Percentiles rank a stretch among this genome's conserved stretches.
Evolutionary conservation across 1,284 basidiomycete species (phyloP).

Genomic region (Sanghuangporus sanghuang): DNA sequence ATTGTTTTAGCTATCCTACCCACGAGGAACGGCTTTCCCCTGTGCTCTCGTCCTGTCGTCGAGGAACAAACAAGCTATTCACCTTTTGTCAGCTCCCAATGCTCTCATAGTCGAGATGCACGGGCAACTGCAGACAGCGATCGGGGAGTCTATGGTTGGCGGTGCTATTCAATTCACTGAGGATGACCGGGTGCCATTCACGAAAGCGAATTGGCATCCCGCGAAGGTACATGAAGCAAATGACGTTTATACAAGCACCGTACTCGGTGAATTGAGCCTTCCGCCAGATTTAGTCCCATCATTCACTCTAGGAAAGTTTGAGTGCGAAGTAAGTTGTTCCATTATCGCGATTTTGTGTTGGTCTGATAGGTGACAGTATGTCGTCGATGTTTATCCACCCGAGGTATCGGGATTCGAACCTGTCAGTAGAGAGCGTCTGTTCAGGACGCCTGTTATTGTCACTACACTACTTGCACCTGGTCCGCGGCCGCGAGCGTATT

Average conservation of each 20-base stretch:
- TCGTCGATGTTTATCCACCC: slow-evolving; percentile 7
- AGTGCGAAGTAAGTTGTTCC: not conserved
- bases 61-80: slow-evolving; percentile 4
- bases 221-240: not conserved
- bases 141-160: not conserved
- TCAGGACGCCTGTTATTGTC: not conserved
- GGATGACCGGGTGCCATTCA: not conserved
- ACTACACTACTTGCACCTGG: not conserved
- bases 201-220: not conserved
- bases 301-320: slow-evolving; percentile 6
- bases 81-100: slow-evolving; percentile 5
- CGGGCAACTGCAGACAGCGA: slow-evolving; percentile 1
- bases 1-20: slow-evolving; percentile 1
- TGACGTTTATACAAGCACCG: not conserved
- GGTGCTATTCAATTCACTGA: slow-evolving; percentile 1
- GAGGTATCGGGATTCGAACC: slow-evolving; percentile 6
- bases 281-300: slow-evolving; percentile 5
- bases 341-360: not conserved
- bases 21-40: slow-evolving; percentile 5
- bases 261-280: slow-evolving; percentile 6
- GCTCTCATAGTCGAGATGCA: slow-evolving; percentile 2
- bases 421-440: not conserved
- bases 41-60: not conserved
- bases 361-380: not conserved
- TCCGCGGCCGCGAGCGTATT: slow-evolving; percentile 1